These are phyloP conservation scores for Alternaria hordeiaustralica DNA, from an alignment of 2,329 filamentous ascomycete species.

Conservation along the genomic window DNA sequence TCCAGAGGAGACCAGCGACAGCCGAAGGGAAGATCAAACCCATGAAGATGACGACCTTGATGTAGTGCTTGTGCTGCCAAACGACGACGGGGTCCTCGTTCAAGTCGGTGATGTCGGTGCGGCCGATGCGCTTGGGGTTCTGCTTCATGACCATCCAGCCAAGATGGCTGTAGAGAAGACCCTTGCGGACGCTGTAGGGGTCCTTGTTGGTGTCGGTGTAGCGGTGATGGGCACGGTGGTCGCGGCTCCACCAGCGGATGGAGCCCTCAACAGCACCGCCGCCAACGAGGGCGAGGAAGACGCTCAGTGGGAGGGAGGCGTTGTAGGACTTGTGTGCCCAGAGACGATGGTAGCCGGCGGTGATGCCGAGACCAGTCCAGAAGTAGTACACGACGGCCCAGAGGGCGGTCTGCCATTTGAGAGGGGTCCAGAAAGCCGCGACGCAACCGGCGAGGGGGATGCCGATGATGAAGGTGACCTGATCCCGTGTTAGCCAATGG, in stretches of 20 bases:
- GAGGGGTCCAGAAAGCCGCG: slow-evolving; percentile 79
- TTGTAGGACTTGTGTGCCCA: slow-evolving; percentile 66
- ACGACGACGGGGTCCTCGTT: slow-evolving; percentile 60
- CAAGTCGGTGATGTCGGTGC: slow-evolving; percentile 59
- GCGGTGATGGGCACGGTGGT: slow-evolving; percentile 59
- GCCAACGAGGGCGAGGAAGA: slow-evolving; percentile 58
- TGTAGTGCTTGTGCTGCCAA: slow-evolving; percentile 58
- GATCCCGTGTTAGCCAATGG: slow-evolving; percentile 53
- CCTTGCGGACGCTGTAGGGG: slow-evolving; percentile 61
- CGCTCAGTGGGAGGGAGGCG: slow-evolving; percentile 52
- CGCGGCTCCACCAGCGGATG: slow-evolving; percentile 59
- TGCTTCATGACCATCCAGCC: slow-evolving; percentile 64
- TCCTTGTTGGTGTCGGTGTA: slow-evolving; percentile 62
- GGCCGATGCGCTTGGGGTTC: slow-evolving; percentile 60
- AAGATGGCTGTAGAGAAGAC: slow-evolving; percentile 58
- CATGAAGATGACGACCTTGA: slow-evolving; percentile 58
- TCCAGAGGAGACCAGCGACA: slow-evolving; percentile 57
- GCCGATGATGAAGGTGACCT: slow-evolving; percentile 79
- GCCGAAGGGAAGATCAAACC: slow-evolving; percentile 57
- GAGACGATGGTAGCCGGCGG: slow-evolving; percentile 71
- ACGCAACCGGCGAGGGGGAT: slow-evolving; percentile 78
- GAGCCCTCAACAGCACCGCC: slow-evolving; percentile 59
- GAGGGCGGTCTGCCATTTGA: slow-evolving; percentile 73
- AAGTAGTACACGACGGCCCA: slow-evolving; percentile 84
- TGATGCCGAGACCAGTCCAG: slow-evolving; percentile 74